Evolutionary conservation across 208 protist genomes (phyloP).

Genomic region (Wallacemonas sp.): DNA sequence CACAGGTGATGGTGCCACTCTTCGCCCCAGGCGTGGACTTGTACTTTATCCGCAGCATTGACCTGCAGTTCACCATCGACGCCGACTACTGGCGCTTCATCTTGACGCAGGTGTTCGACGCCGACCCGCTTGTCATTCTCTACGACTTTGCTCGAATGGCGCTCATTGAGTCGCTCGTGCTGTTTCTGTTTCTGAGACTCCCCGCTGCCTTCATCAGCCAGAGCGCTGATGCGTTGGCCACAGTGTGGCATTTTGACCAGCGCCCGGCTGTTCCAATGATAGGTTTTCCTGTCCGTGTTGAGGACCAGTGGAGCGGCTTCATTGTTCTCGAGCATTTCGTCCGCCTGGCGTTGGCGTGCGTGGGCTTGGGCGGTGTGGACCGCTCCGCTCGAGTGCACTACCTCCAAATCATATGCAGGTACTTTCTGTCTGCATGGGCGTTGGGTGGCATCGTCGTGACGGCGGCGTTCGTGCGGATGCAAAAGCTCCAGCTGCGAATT

Average conservation of each 20-base stretch:
- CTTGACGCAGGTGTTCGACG: slow-evolving; percentile 63
- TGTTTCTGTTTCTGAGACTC: slow-evolving; percentile 56
- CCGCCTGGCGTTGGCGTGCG: neutral
- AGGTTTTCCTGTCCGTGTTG: neutral
- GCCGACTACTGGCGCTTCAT: slow-evolving; percentile 57
- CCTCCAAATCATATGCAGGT: too few relatives aligned
- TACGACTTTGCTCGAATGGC: slow-evolving; percentile 45
- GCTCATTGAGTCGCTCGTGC: slow-evolving; percentile 43
- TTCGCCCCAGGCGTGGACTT: slow-evolving; percentile 85
- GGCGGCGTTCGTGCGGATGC: slow-evolving; percentile 39
- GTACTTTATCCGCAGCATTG: slow-evolving; percentile 72
- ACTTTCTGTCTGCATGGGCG: slow-evolving; percentile 25
- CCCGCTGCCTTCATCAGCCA: slow-evolving; percentile 20
- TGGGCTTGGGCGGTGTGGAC: too few relatives aligned
- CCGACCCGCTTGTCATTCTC: slow-evolving; percentile 48
- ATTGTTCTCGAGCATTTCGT: neutral
- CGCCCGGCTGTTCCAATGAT: neutral
- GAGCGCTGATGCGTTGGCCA: neutral
- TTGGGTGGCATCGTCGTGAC: slow-evolving; percentile 20
- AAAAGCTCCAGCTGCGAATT: slow-evolving; percentile 47
- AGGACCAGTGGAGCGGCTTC: neutral
- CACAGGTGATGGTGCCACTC: slow-evolving; percentile 47
- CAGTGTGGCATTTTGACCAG: neutral
- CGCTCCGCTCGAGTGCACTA: too few relatives aligned
- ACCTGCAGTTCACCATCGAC: slow-evolving; percentile 50